Percentiles rank a stretch among this genome's conserved stretches.
Conservation (phyloP, 306 rosid species). For the Fagus crenata region DNA sequence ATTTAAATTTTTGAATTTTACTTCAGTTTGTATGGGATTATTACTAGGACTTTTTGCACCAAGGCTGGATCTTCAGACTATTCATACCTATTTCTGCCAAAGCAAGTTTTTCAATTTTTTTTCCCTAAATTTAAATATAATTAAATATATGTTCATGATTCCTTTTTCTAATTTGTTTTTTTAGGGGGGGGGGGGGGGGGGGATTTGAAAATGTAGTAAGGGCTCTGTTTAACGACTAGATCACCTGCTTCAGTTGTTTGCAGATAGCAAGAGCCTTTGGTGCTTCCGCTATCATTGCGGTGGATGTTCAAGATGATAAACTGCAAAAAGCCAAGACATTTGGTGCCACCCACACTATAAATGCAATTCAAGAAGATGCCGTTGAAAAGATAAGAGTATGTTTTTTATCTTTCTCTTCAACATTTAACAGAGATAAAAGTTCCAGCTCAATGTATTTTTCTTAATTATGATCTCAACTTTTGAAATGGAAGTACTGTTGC, state of each 20-base stretch:
- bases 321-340: slow-evolving; percentile 74
- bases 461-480: not conserved
- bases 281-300: slow-evolving; percentile 92
- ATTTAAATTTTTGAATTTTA: too few relatives aligned
- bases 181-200: not conserved
- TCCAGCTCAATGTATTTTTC: not conserved
- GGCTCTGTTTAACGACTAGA: slow-evolving; percentile 23
- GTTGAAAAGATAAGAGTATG: slow-evolving; percentile 70
- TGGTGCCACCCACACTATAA: slow-evolving; percentile 89
- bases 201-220: not conserved
- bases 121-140: too few relatives aligned
- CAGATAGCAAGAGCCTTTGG: slow-evolving; percentile 99
- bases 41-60: not conserved
- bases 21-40: not conserved
- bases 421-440: not conserved
- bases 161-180: too few relatives aligned
- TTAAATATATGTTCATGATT: not conserved
- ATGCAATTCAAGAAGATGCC: slow-evolving; percentile 77
- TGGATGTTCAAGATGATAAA: slow-evolving; percentile 84
- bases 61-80: not conserved
- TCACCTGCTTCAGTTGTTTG: slow-evolving; percentile 76
- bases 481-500: not conserved
- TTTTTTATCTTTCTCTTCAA: slow-evolving; percentile 31
- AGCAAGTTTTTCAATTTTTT: not conserved
- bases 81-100: not conserved